Conservation (phyloP, 202 grass and related monocot species). For the Carex sylvatica region DNA sequence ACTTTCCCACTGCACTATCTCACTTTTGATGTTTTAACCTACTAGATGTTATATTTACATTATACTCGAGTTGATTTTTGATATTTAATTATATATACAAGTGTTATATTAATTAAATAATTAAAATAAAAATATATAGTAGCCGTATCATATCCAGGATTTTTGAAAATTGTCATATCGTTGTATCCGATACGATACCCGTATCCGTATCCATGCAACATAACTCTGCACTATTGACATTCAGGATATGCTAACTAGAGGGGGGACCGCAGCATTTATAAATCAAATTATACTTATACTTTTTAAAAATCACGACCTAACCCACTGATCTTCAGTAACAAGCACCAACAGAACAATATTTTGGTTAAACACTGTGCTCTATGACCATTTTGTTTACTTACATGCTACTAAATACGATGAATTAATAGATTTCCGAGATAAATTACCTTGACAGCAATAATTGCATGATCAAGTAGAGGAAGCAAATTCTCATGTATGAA, state of each 20-base stretch:
- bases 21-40: too few relatives aligned
- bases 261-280: not conserved
- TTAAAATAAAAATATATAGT: too few relatives aligned
- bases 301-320: not conserved
- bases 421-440: not conserved
- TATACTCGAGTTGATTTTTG: too few relatives aligned
- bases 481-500: slow-evolving; percentile 84
- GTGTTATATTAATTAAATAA: too few relatives aligned
- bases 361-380: not conserved
- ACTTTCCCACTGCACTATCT: too few relatives aligned
- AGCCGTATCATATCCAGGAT: too few relatives aligned
- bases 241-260: not conserved
- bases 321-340: not conserved
- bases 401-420: not conserved
- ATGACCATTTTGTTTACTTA: not conserved
- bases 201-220: too few relatives aligned
- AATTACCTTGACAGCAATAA: slow-evolving; percentile 84
- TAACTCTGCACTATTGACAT: not conserved
- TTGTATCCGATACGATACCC: too few relatives aligned
- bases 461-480: slow-evolving; percentile 88
- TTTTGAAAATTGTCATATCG: too few relatives aligned
- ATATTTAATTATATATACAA: too few relatives aligned
- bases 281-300: not conserved
- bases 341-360: not conserved
- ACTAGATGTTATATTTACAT: too few relatives aligned